Evolutionary conservation across 2,329 filamentous ascomycete genomes (phyloP).

Genomic region (Xylaria sp.): DNA sequence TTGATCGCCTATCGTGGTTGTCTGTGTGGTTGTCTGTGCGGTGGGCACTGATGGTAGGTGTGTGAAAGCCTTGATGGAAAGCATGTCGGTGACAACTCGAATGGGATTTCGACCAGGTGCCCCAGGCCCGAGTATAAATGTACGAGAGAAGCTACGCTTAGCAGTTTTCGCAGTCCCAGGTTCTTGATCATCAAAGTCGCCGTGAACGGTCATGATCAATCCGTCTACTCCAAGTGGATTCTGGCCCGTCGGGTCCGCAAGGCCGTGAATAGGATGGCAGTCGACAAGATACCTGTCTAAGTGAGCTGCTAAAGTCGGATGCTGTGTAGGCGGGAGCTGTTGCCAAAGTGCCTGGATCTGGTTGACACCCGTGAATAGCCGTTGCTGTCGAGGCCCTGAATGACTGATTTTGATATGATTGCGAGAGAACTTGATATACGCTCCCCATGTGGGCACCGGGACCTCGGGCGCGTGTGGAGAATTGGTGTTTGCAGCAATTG

Average conservation of each 20-base stretch:
- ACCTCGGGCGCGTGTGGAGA: conserved; percentile 61
- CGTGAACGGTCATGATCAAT: conserved; percentile 81
- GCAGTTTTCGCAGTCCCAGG: conserved; percentile 64
- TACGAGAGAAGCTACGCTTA: conserved; percentile 83
- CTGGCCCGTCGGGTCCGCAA: conserved; percentile 75
- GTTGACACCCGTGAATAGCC: conserved; percentile 72
- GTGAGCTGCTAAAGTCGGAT: conserved; percentile 75
- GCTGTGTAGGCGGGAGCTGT: conserved; percentile 75
- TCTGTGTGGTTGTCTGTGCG: conserved; percentile 42
- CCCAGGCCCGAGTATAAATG: conserved; percentile 82
- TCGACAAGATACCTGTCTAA: conserved; percentile 83
- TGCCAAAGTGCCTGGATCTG: conserved; percentile 77
- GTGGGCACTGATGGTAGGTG: conserved; percentile 53
- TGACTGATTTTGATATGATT: conserved; percentile 79
- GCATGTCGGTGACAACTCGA: conserved; percentile 82
- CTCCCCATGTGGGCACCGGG: conserved; percentile 69
- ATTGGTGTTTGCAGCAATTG: conserved; percentile 75
- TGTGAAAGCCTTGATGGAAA: conserved; percentile 75
- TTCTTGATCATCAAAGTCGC: conserved; percentile 83
- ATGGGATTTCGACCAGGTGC: conserved; percentile 71
- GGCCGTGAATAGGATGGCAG: conserved; percentile 77
- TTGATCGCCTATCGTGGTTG: conserved; percentile 53
- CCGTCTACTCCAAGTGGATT: conserved; percentile 77
- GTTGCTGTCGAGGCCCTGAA: conserved; percentile 68
- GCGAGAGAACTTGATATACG: conserved; percentile 81